Conservation (phyloP, 495 filamentous ascomycete species). For the Bacidia rubella region DNA sequence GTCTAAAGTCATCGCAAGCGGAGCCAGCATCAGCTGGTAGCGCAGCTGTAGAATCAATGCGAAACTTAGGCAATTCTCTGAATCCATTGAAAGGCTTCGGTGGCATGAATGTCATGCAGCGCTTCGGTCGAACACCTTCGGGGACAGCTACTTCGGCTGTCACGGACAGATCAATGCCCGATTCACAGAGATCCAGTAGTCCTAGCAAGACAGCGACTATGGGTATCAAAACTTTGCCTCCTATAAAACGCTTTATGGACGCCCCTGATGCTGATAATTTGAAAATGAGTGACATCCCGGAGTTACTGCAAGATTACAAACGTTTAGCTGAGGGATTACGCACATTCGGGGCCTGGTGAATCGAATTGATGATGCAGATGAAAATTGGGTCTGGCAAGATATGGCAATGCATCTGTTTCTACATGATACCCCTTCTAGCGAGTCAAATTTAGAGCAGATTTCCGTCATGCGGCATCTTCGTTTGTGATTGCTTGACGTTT, state of each 20-base stretch:
- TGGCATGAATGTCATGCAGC: constrained; percentile 54
- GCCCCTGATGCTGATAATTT: constrained; percentile 64
- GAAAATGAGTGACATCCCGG: constrained; percentile 65
- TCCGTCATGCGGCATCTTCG: no score
- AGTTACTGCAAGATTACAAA: constrained; percentile 78
- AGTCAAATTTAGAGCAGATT: no score
- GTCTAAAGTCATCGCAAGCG: constrained; percentile 17
- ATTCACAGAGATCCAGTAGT: not conserved
- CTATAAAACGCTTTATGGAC: constrained; percentile 62
- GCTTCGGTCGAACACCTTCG: constrained; percentile 51
- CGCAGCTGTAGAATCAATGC: constrained; percentile 64
- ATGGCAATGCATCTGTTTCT: not conserved
- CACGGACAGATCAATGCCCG: constrained; percentile 15
- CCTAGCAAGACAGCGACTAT: not conserved
- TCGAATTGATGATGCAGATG: not conserved
- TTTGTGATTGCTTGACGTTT: no score
- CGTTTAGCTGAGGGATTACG: constrained; percentile 57
- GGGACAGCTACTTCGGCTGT: constrained; percentile 11
- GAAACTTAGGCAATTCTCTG: constrained; percentile 66
- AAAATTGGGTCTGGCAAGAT: not conserved
- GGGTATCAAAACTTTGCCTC: constrained; percentile 3
- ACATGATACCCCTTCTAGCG: not conserved
- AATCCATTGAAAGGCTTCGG: constrained; percentile 70
- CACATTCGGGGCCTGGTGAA: constrained; percentile 42
- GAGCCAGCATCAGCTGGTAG: constrained; percentile 28